Percentiles rank a stretch among this genome's conserved stretches.
phyloP scores from a whole-genome alignment of 1,139 yeast species.

The Geotrichum bryndzae region DNA sequence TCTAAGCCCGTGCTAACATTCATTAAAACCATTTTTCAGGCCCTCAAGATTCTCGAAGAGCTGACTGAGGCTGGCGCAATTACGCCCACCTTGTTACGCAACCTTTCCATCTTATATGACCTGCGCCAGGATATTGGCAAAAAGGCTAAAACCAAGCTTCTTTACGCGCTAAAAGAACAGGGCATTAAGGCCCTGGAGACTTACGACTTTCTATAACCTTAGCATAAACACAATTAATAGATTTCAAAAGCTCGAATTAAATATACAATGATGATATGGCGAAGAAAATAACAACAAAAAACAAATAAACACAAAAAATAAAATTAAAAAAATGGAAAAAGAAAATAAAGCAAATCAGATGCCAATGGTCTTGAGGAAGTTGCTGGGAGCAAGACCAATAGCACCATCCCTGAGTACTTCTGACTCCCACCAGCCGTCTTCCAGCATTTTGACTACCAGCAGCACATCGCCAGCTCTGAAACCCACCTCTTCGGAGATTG shows the following conservation, averaged over 20 bases:
- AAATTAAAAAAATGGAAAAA: neutral
- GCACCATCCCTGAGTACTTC: constrained; percentile 53
- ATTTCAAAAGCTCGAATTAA: neutral
- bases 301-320: neutral
- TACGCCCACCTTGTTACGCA: constrained; percentile 24
- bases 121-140: constrained; percentile 25
- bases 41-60: constrained; percentile 39
- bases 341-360: neutral
- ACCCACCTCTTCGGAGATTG: constrained; percentile 69
- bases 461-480: constrained; percentile 73
- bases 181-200: constrained; percentile 15
- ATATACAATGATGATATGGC: neutral
- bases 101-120: constrained; percentile 30
- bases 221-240: neutral
- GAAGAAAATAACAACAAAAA: neutral
- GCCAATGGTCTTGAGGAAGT: constrained; percentile 38
- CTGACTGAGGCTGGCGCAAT: constrained; percentile 22
- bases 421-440: constrained; percentile 87
- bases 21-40: constrained; percentile 18
- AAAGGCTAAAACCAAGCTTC: constrained; percentile 15
- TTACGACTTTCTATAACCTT: constrained; percentile 13
- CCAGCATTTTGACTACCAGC: constrained; percentile 65
- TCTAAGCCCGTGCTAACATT: neutral
- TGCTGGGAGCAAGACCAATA: constrained; percentile 79
- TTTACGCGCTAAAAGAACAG: constrained; percentile 5